These are phyloP conservation scores for Ophiocordyceps sinensis DNA, from an alignment of 2,329 filamentous ascomycete species.

Conservation along the genomic window DNA sequence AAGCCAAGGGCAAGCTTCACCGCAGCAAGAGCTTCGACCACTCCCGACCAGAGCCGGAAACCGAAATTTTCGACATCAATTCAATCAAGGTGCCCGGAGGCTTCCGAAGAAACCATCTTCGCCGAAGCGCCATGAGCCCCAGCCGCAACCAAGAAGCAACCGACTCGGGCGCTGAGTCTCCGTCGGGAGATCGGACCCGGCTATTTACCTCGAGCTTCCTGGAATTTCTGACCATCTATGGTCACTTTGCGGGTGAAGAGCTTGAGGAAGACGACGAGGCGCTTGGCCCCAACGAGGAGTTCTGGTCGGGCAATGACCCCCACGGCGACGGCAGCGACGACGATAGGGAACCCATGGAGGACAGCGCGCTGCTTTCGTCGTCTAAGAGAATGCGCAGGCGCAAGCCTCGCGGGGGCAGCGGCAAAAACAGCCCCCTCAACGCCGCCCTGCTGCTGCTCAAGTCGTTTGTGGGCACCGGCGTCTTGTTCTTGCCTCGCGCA, in stretches of 20 bases:
- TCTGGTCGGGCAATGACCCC: slow-evolving; percentile 61
- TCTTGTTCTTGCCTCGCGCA: slow-evolving; percentile 81
- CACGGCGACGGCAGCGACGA: slow-evolving; percentile 49
- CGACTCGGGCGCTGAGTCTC: slow-evolving; percentile 20
- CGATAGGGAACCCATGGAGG: slow-evolving; percentile 69
- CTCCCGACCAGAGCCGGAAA: slow-evolving; percentile 62
- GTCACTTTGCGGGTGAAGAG: slow-evolving; percentile 94
- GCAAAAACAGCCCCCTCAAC: slow-evolving; percentile 64
- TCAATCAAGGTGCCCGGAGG: slow-evolving; percentile 88
- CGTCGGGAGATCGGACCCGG: slow-evolving; percentile 23
- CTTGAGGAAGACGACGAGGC: slow-evolving; percentile 93
- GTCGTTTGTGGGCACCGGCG: slow-evolving; percentile 94
- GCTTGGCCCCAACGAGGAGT: slow-evolving; percentile 77
- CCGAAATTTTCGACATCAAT: slow-evolving; percentile 70
- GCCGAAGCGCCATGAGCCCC: slow-evolving; percentile 57
- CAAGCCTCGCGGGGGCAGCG: slow-evolving; percentile 57
- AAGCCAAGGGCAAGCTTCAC: slow-evolving; percentile 51
- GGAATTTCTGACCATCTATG: slow-evolving; percentile 88
- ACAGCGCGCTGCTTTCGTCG: slow-evolving; percentile 70
- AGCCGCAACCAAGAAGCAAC: slow-evolving; percentile 15
- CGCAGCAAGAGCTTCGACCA: slow-evolving; percentile 82
- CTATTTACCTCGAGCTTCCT: slow-evolving; percentile 86
- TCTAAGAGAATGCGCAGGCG: slow-evolving; percentile 60
- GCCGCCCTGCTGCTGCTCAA: slow-evolving; percentile 82
- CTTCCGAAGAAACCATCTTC: slow-evolving; percentile 80